These are phyloP conservation scores for Coniochaeta ligniaria DNA, from an alignment of 2,329 filamentous ascomycete genomes.

Conservation along the genomic window DNA sequence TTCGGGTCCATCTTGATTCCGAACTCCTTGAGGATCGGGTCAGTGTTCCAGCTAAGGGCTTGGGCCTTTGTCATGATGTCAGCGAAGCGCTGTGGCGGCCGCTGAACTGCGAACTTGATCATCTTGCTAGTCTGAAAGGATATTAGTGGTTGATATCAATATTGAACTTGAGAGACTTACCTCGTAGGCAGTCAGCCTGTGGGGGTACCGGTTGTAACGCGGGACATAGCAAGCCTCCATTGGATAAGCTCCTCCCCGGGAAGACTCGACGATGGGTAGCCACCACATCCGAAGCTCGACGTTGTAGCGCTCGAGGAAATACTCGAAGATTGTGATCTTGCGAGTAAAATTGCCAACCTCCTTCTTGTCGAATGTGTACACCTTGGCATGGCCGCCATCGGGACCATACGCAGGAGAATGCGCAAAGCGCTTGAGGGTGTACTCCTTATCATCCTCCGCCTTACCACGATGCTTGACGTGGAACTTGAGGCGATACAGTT, in stretches of 20 bases:
- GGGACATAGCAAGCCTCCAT: slow-evolving; percentile 51
- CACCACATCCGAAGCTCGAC: slow-evolving; percentile 35
- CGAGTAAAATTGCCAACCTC: slow-evolving; percentile 31
- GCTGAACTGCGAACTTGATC: slow-evolving; percentile 89
- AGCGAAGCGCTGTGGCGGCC: slow-evolving; percentile 58
- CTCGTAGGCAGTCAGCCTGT: slow-evolving; percentile 52
- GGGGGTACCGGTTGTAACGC: slow-evolving; percentile 52
- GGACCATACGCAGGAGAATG: slow-evolving; percentile 35
- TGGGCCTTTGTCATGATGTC: slow-evolving; percentile 63
- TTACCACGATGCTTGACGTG: slow-evolving; percentile 46
- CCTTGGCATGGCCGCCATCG: slow-evolving; percentile 41
- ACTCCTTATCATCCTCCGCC: slow-evolving; percentile 33
- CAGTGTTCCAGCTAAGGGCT: slow-evolving; percentile 59
- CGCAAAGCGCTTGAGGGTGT: slow-evolving; percentile 43
- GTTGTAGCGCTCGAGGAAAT: slow-evolving; percentile 50
- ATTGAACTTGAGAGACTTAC: slow-evolving; percentile 15
- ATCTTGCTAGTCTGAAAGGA: slow-evolving; percentile 63
- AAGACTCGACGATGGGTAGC: slow-evolving; percentile 52
- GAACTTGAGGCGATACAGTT: slow-evolving; percentile 49
- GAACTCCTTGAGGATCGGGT: slow-evolving; percentile 65
- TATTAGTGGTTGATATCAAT: slow-evolving; percentile 7
- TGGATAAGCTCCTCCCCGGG: slow-evolving; percentile 47
- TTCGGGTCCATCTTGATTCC: slow-evolving; percentile 60
- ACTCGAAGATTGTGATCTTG: slow-evolving; percentile 39
- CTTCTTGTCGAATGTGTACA: slow-evolving; percentile 47